These are phyloP conservation scores for Populus hybrid DNA, from an alignment of 441 rosid species.

Conservation along the genomic window DNA sequence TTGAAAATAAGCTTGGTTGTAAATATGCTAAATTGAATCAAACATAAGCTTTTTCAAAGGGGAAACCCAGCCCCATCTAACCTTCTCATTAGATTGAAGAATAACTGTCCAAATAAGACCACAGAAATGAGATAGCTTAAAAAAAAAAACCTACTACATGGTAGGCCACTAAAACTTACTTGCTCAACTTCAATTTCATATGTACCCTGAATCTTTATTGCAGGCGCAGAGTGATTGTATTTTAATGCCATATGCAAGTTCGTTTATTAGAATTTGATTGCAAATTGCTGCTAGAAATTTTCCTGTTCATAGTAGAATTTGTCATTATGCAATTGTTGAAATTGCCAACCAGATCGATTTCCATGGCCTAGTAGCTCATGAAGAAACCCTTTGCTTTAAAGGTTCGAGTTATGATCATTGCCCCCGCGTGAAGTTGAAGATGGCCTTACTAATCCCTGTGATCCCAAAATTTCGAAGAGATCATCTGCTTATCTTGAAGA, in stretches of 20 bases:
- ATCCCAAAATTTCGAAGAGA: constrained; percentile 86
- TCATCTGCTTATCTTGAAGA: constrained; percentile 96
- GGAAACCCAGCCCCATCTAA: too few relatives aligned
- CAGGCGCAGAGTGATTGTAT: constrained; percentile 95
- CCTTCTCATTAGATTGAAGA: too few relatives aligned
- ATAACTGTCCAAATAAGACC: too few relatives aligned
- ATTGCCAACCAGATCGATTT: constrained; percentile 68
- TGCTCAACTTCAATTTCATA: constrained; percentile 94
- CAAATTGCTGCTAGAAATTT: constrained; percentile 81
- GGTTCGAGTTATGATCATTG: constrained; percentile 76
- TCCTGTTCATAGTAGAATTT: constrained; percentile 83
- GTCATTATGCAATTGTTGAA: constrained; percentile 97
- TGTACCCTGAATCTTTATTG: constrained; percentile 92
- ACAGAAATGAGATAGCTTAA: not conserved
- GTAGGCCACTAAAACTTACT: constrained; percentile 46
- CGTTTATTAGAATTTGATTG: constrained; percentile 80
- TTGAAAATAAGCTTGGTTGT: too few relatives aligned
- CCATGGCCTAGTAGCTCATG: constrained; percentile 44
- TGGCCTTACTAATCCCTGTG: constrained; percentile 53
- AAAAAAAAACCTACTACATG: not conserved
- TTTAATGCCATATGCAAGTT: constrained; percentile 64
- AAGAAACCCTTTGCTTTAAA: constrained; percentile 47
- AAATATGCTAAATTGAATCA: too few relatives aligned
- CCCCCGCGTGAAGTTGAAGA: constrained; percentile 89
- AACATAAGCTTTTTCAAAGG: too few relatives aligned